These are phyloP conservation scores for Dryas drummondii DNA, from an alignment of 306 rosid genomes.

Conservation along the genomic window DNA sequence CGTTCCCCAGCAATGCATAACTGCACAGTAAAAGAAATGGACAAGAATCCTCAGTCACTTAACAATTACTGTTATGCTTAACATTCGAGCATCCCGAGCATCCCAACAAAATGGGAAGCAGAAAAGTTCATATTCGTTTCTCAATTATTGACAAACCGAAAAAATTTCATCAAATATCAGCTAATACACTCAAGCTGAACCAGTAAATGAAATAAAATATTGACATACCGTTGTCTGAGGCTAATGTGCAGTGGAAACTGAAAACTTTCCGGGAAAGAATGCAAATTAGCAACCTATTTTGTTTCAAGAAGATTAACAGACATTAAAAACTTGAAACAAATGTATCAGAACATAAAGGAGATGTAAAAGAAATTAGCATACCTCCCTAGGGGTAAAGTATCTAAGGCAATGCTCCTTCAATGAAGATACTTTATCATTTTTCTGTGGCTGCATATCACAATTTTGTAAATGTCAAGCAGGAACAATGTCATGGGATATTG, in stretches of 20 bases:
- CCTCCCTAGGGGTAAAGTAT: conserved; percentile 92
- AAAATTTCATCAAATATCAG: background rate
- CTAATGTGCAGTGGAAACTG: conserved; percentile 72
- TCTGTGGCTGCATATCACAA: conserved; percentile 56
- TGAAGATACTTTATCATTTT: conserved; percentile 60
- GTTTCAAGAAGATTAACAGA: conserved; percentile 16
- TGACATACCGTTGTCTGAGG: conserved; percentile 75
- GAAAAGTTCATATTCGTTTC: background rate
- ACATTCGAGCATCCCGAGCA: background rate
- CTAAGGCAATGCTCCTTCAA: conserved; percentile 74
- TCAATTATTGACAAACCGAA: background rate
- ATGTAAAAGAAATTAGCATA: conserved; percentile 28
- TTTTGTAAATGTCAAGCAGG: conserved; percentile 12
- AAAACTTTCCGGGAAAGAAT: conserved; percentile 77
- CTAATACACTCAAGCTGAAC: background rate
- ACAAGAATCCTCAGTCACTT: conserved; percentile 3
- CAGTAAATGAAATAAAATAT: conserved; percentile 3
- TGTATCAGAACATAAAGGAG: conserved; percentile 4
- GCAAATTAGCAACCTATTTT: conserved; percentile 80
- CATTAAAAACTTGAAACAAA: conserved; percentile 10
- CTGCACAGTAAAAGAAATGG: conserved; percentile 39
- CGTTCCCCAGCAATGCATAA: conserved; percentile 85
- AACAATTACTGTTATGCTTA: background rate
- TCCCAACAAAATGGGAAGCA: background rate
- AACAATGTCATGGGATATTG: background rate